Base-by-base conservation (phyloP, 2,329 filamentous ascomycete genomes). In the Stemphylium vesicarium region DNA sequence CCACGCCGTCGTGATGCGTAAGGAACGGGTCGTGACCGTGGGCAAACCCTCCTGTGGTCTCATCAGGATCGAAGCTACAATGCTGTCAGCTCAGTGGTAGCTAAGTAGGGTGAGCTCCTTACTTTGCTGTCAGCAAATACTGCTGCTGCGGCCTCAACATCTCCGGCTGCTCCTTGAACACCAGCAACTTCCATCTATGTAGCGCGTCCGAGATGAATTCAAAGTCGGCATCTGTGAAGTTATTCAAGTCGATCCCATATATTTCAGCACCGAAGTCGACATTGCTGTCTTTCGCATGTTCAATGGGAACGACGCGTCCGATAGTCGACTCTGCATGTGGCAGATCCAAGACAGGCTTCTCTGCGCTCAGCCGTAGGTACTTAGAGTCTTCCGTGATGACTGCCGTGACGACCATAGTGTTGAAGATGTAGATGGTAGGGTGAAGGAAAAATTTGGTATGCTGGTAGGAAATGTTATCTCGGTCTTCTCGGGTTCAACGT, bases 171-270 rank as follows among this genome's bases (percentile, higher is more conserved):
- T 58, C 46, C 29, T 58, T 58, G 51, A 58, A 58, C 12, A 55
- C 56, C 10, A 58, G 37, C 1, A 55, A 16, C 26, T 58, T 58
- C 46, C 53, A 38, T 31, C 43, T 55, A 9, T 52, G 51, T 3
- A 58, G 24, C 0, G 56, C 51, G 51, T 58, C 47, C 1, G 50
- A 55, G 10, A 58, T 55, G 12, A 51, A 55, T 6, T 52, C 46
- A 26, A 58, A 58, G 26, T 58, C 56, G 6, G 56, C 56, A 44
- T 55, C 51, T 4, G 56, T 55, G 32, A 58, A 58, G 13, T 52
- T 51, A 38, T 58, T 58, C 51, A 58, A 38, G 16, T 58, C 56
- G 33, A 58, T 58, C 22, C 56, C 56, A 26, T 58, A 58, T 20
- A 58, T 31, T 22, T 58, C 46, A 9, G 51, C 56, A 11, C 56